phyloP scores from a whole-genome alignment of 1,284 basidiomycete genomes.

The Ceratobasidium sp. region DNA sequence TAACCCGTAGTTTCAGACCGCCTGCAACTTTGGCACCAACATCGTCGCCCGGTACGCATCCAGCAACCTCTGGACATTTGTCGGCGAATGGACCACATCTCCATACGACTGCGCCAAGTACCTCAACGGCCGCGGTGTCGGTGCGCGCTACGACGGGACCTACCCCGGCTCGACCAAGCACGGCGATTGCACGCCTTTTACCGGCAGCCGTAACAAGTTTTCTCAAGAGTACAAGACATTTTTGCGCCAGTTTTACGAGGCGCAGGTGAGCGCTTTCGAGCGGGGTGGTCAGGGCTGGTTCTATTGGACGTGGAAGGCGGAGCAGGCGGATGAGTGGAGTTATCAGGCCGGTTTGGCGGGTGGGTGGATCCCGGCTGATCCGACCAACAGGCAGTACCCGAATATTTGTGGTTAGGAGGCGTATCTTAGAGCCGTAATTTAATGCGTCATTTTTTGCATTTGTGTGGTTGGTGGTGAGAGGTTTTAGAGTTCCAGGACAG shows the following conservation, averaged over 20 bases:
- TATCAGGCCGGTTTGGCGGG: constrained; percentile 70
- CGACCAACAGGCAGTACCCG: constrained; percentile 63
- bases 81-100: constrained; percentile 88
- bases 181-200: constrained; percentile 78
- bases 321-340: constrained; percentile 76
- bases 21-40: constrained; percentile 61
- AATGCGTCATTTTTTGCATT: background rate
- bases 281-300: constrained; percentile 69
- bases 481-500: too few relatives aligned
- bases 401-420: constrained; percentile 61
- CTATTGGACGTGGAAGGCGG: constrained; percentile 82
- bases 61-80: constrained; percentile 75
- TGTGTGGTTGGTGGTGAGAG: too few relatives aligned
- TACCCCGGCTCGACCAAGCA: constrained; percentile 71
- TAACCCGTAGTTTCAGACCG: constrained; percentile 55
- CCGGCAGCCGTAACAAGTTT: constrained; percentile 78
- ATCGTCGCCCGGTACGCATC: constrained; percentile 65
- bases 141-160: constrained; percentile 83
- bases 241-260: constrained; percentile 85
- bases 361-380: constrained; percentile 84
- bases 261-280: constrained; percentile 62
- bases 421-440: background rate
- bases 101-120: constrained; percentile 87
- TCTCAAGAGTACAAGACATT: constrained; percentile 84
- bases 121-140: constrained; percentile 55